These are phyloP conservation scores for Pseudopyrenochaeta lycopersici DNA, from an alignment of 2,329 filamentous ascomycete species.

Conservation along the genomic window DNA sequence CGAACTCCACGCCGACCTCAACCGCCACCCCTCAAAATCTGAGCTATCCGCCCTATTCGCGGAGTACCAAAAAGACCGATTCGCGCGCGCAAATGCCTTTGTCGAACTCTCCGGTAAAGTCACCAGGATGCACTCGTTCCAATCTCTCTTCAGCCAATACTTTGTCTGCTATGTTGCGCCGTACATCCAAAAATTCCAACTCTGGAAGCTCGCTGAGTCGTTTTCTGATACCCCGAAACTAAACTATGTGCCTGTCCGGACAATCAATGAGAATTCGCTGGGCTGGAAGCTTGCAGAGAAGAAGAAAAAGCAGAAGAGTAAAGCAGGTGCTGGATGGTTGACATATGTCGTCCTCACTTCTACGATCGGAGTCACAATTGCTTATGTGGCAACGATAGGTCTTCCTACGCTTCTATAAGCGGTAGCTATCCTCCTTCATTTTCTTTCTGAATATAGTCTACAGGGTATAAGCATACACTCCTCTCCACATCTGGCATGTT, in stretches of 20 bases:
- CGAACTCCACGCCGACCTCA: conserved; percentile 10
- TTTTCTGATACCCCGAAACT: conserved; percentile 19
- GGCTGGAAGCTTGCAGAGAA: conserved; percentile 13
- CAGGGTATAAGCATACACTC: background rate
- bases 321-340: conserved; percentile 1
- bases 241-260: conserved; percentile 17
- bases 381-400: conserved; percentile 4
- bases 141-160: conserved; percentile 11
- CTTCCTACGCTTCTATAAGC: background rate
- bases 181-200: conserved; percentile 1
- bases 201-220: conserved; percentile 1
- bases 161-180: conserved; percentile 12
- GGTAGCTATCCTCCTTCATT: background rate
- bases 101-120: conserved; percentile 13
- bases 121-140: conserved; percentile 18
- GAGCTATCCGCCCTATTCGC: conserved; percentile 17
- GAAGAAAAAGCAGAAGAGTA: background rate
- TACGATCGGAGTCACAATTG: conserved; percentile 1
- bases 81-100: conserved; percentile 13
- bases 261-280: conserved; percentile 20
- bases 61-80: conserved; percentile 19
- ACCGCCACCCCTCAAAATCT: conserved; percentile 7
- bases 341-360: conserved; percentile 10
- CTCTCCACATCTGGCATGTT: background rate
- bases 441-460: background rate